These are phyloP conservation scores for Erodium texanum DNA, from an alignment of 441 rosid genomes.

Conservation along the genomic window DNA sequence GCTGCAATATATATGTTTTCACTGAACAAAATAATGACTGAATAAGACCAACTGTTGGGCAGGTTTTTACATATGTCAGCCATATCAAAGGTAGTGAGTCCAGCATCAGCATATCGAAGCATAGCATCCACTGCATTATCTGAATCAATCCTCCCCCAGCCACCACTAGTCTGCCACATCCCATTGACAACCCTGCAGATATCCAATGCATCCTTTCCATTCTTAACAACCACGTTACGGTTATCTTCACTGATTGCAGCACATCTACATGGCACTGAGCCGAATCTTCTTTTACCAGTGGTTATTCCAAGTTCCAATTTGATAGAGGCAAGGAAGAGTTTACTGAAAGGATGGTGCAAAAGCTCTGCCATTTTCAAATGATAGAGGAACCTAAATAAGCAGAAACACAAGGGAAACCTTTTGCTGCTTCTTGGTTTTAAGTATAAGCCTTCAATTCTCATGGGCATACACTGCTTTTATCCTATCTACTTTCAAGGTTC, in stretches of 20 bases:
- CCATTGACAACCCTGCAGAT: slow-evolving; percentile 53
- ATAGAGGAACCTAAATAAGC: background rate
- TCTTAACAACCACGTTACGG: slow-evolving; percentile 32
- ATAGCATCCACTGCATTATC: slow-evolving; percentile 41
- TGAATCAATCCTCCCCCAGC: slow-evolving; percentile 71
- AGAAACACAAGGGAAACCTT: background rate
- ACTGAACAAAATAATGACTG: background rate
- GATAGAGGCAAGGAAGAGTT: slow-evolving; percentile 24
- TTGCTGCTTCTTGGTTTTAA: background rate
- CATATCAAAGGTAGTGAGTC: slow-evolving; percentile 48
- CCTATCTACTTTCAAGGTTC: slow-evolving; percentile 11
- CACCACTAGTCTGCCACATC: slow-evolving; percentile 76
- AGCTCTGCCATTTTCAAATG: slow-evolving; percentile 29
- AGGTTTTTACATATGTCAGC: slow-evolving; percentile 47
- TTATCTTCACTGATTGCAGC: slow-evolving; percentile 27
- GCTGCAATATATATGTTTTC: no score
- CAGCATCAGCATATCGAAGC: slow-evolving; percentile 51
- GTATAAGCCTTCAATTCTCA: no score
- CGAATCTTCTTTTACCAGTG: slow-evolving; percentile 15
- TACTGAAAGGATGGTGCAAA: slow-evolving; percentile 22
- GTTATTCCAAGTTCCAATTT: slow-evolving; percentile 20
- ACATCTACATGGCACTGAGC: slow-evolving; percentile 25
- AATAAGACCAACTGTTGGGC: background rate
- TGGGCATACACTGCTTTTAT: background rate
- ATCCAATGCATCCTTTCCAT: slow-evolving; percentile 45